Conservation (phyloP, 768 basidiomycete genomes). For the Trametes sanguinea region DNA sequence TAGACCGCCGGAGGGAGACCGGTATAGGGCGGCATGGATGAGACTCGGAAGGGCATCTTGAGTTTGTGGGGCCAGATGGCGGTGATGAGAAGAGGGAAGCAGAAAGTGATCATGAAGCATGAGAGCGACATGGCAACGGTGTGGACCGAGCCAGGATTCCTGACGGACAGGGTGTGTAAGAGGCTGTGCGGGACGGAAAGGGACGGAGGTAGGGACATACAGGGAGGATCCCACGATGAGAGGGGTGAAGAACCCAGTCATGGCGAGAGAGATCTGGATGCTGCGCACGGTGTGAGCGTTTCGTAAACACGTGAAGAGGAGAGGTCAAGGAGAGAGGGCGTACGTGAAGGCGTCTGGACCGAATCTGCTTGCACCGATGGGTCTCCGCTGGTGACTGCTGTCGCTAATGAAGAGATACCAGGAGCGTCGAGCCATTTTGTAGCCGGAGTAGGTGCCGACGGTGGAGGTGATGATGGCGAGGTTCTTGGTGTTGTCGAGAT, state of each 20-base stretch:
- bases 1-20: constrained; percentile 34
- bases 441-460: constrained; percentile 34
- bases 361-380: constrained; percentile 33
- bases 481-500: constrained; percentile 32
- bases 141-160: constrained; percentile 23
- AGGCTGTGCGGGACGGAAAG: not conserved
- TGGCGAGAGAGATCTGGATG: constrained; percentile 25
- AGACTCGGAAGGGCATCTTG: constrained; percentile 33
- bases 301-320: not conserved
- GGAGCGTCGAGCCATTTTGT: constrained; percentile 31
- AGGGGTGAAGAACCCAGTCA: constrained; percentile 32
- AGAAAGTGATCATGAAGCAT: constrained; percentile 32
- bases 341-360: constrained; percentile 34
- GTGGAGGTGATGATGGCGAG: constrained; percentile 37
- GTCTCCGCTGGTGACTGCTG: constrained; percentile 28
- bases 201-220: constrained; percentile 19
- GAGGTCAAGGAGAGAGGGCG: not conserved
- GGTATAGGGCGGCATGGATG: constrained; percentile 31
- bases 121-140: constrained; percentile 34
- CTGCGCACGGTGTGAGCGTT: constrained; percentile 12
- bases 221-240: constrained; percentile 35
- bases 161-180: constrained; percentile 15
- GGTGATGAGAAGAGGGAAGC: constrained; percentile 33
- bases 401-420: constrained; percentile 31
- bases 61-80: constrained; percentile 30